Percentiles rank a stretch among this genome's conserved stretches.
Conservation (phyloP, 331 rosid species). For the Pyrus hybrid region DNA sequence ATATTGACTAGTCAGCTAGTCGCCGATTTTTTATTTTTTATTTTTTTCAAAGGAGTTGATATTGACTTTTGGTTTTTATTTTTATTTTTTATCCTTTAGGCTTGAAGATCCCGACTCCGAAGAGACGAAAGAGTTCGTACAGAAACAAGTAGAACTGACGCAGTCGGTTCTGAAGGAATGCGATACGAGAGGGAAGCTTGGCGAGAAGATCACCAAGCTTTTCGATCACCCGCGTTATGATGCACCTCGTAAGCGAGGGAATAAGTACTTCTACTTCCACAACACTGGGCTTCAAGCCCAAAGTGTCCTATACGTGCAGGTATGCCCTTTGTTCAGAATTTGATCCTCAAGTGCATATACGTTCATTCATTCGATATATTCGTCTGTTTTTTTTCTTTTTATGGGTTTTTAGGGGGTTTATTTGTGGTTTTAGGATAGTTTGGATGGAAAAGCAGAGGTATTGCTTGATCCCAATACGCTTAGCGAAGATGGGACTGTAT, state of each 20-base stretch:
- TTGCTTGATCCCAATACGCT: constrained; percentile 80
- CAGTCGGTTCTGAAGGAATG: constrained; percentile 62
- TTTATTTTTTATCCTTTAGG: constrained; percentile 20
- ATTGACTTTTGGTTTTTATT: background rate
- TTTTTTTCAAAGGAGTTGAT: background rate
- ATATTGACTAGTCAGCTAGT: too few species aligned
- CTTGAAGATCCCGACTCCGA: constrained; percentile 93
- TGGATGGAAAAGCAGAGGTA: constrained; percentile 76
- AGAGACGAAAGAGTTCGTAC: constrained; percentile 75
- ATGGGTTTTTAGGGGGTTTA: background rate
- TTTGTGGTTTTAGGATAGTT: constrained; percentile 51
- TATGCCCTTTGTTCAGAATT: constrained; percentile 18
- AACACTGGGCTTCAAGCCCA: constrained; percentile 92
- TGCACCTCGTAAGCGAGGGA: constrained; percentile 54
- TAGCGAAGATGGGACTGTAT: constrained; percentile 85
- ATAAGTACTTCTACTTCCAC: constrained; percentile 73
- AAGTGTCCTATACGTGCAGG: constrained; percentile 72
- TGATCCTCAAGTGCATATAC: background rate
- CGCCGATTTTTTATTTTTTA: background rate
- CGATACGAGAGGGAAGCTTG: constrained; percentile 57
- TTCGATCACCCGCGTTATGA: constrained; percentile 87
- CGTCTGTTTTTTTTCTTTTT: background rate
- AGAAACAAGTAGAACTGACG: constrained; percentile 66
- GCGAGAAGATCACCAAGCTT: constrained; percentile 55
- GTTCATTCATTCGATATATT: background rate